Percentiles rank a stretch among this genome's conserved stretches.
These are phyloP conservation scores for Russula sp. DNA, from an alignment of 768 basidiomycete genomes.

Conservation along the genomic window DNA sequence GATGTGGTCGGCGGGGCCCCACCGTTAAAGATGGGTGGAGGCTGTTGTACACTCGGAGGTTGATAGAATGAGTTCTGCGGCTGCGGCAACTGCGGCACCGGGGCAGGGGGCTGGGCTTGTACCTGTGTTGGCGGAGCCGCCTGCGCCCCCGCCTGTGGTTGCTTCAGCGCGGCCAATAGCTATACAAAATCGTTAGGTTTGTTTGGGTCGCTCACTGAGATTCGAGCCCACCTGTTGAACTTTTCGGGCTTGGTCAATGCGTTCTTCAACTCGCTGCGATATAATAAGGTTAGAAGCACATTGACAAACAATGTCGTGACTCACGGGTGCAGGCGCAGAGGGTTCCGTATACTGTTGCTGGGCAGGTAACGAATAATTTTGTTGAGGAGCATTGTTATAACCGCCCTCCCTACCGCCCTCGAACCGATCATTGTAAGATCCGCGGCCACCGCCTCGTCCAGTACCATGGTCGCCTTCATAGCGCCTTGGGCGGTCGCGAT, in stretches of 20 bases:
- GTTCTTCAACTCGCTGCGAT: constrained; percentile 59
- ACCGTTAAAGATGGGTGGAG: constrained; percentile 26
- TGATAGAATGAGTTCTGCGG: constrained; percentile 45
- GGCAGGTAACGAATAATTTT: constrained; percentile 35
- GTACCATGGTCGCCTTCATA: constrained; percentile 40
- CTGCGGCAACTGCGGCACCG: constrained; percentile 32
- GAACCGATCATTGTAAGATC: constrained; percentile 41
- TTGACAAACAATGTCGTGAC: constrained; percentile 11
- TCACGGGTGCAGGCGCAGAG: constrained; percentile 35
- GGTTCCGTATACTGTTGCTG: constrained; percentile 36
- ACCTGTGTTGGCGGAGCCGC: constrained; percentile 40
- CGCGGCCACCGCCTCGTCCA: constrained; percentile 37
- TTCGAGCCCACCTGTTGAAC: constrained; percentile 62
- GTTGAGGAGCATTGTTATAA: constrained; percentile 25
- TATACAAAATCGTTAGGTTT: constrained; percentile 31
- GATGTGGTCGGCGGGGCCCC: constrained; percentile 24
- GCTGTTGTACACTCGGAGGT: constrained; percentile 36
- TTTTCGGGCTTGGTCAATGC: constrained; percentile 82
- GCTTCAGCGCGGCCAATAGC: constrained; percentile 77
- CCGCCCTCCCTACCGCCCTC: constrained; percentile 31
- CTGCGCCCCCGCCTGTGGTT: constrained; percentile 48
- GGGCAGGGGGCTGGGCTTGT: constrained; percentile 31
- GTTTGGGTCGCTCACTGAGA: not conserved
- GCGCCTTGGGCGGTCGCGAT: constrained; percentile 26
- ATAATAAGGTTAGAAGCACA: constrained; percentile 1